Evolutionary conservation across 2,329 filamentous ascomycete genomes (phyloP).

Genomic region (Pseudogymnoascus sp.): DNA sequence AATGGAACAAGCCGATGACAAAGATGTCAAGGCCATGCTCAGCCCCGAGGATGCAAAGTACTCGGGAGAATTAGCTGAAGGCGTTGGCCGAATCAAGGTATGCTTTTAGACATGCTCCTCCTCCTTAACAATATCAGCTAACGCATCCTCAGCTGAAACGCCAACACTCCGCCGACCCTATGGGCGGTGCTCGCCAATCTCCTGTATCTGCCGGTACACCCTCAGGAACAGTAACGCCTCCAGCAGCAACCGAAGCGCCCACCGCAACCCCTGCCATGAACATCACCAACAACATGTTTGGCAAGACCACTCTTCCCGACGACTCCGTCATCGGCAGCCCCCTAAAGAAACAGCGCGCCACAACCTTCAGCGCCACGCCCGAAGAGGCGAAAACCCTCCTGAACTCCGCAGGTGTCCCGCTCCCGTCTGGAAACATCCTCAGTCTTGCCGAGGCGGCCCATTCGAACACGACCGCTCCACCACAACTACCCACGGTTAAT

Average conservation of each 20-base stretch:
- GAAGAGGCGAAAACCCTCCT: conserved; percentile 8
- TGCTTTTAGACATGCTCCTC: background rate
- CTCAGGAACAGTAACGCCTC: conserved; percentile 34
- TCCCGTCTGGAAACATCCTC: background rate
- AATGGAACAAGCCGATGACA: conserved; percentile 55
- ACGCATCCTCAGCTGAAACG: conserved; percentile 60
- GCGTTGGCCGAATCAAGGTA: conserved; percentile 75
- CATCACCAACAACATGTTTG: conserved; percentile 32
- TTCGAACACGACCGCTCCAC: background rate
- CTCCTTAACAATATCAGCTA: conserved; percentile 16
- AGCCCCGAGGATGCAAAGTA: conserved; percentile 63
- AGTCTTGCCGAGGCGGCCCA: conserved; percentile 3
- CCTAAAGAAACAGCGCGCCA: conserved; percentile 60
- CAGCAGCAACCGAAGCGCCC: conserved; percentile 30
- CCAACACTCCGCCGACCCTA: conserved; percentile 65
- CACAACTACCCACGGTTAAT: background rate
- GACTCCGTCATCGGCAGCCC: conserved; percentile 55
- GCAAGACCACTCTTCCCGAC: conserved; percentile 36
- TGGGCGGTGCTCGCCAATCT: conserved; percentile 39
- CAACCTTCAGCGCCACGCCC: conserved; percentile 10
- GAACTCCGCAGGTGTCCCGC: background rate
- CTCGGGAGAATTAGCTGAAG: conserved; percentile 68
- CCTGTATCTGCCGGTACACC: conserved; percentile 40
- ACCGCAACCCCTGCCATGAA: conserved; percentile 27
- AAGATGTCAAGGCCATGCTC: conserved; percentile 49